Conservation (phyloP, 1,284 basidiomycete species). For the Tausonia pullulans region DNA sequence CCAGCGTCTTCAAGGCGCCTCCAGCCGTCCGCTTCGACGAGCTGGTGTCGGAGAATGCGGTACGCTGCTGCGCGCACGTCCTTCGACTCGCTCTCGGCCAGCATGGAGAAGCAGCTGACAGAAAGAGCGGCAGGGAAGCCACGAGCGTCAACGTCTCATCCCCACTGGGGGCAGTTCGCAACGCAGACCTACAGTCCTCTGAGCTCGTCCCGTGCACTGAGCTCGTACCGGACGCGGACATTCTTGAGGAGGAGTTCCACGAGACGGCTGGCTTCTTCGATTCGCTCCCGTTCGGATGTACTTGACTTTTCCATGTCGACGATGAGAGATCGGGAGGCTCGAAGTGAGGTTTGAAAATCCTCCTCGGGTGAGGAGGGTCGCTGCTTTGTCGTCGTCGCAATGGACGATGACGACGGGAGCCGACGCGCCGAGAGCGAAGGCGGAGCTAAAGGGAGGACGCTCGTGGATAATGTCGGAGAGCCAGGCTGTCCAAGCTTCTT, state of each 20-base stretch:
- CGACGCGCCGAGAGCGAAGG: conserved; percentile 8
- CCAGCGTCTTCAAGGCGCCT: conserved; percentile 33
- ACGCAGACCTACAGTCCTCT: conserved; percentile 49
- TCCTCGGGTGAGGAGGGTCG: conserved; percentile 1
- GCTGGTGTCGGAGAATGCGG: conserved; percentile 66
- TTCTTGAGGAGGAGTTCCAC: conserved; percentile 60
- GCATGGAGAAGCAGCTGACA: conserved; percentile 55
- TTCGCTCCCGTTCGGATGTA: conserved; percentile 22
- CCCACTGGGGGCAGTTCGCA: not conserved
- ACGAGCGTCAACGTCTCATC: conserved; percentile 22
- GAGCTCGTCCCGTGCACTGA: conserved; percentile 53
- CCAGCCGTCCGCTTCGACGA: conserved; percentile 52
- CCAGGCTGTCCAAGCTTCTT: conserved; percentile 5
- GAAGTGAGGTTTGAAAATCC: conserved; percentile 12
- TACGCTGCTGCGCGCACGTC: conserved; percentile 74
- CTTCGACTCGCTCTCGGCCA: conserved; percentile 62
- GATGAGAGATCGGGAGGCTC: conserved; percentile 11
- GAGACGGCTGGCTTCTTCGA: conserved; percentile 47
- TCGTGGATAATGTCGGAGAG: not conserved
- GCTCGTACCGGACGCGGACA: conserved; percentile 62
- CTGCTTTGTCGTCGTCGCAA: not conserved
- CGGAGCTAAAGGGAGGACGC: not conserved
- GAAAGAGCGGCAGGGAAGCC: conserved; percentile 8
- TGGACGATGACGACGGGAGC: conserved; percentile 1
- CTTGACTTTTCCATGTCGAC: conserved; percentile 18